A percentile compares a stretch with the other conserved stretches of the same genome.
Conservation (phyloP, 208 protist species). For the Acanthamoeba royreba region DNA sequence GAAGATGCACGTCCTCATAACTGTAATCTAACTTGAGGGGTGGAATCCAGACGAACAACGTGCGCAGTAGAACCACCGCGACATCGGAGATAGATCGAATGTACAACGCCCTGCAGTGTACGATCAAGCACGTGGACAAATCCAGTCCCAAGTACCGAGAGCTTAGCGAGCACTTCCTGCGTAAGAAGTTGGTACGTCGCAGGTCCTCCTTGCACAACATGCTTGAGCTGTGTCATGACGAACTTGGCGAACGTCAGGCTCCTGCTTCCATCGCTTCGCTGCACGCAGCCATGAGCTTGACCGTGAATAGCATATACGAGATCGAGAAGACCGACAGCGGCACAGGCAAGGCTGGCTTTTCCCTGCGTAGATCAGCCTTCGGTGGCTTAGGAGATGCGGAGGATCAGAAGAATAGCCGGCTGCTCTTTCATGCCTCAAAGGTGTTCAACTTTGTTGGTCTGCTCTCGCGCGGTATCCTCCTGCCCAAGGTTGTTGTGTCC, state of each 20-base stretch:
- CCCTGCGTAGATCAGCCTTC: neutral
- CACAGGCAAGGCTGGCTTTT: neutral
- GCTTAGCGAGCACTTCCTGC: neutral
- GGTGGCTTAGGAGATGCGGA: neutral
- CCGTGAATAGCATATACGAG: neutral
- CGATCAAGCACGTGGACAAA: neutral
- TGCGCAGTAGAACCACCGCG: neutral
- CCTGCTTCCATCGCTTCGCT: neutral
- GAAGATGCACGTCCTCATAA: neutral
- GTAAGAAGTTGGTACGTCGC: neutral
- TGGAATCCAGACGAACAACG: neutral
- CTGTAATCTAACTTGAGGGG: neutral
- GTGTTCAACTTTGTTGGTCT: constrained; percentile 52
- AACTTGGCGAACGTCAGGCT: neutral
- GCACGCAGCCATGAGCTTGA: neutral
- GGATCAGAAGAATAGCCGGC: neutral
- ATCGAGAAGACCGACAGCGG: neutral
- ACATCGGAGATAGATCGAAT: neutral
- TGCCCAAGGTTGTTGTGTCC: constrained; percentile 47
- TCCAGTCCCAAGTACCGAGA: neutral
- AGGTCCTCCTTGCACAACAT: neutral
- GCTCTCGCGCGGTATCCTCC: constrained; percentile 54
- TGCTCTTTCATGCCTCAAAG: constrained; percentile 53
- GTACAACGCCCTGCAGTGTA: constrained; percentile 50
- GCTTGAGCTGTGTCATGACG: neutral